Percentiles rank a stretch among this genome's conserved stretches.
Evolutionary conservation across 2,329 filamentous ascomycete genomes (phyloP).

Genomic region (Lizonia empirigonia): DNA sequence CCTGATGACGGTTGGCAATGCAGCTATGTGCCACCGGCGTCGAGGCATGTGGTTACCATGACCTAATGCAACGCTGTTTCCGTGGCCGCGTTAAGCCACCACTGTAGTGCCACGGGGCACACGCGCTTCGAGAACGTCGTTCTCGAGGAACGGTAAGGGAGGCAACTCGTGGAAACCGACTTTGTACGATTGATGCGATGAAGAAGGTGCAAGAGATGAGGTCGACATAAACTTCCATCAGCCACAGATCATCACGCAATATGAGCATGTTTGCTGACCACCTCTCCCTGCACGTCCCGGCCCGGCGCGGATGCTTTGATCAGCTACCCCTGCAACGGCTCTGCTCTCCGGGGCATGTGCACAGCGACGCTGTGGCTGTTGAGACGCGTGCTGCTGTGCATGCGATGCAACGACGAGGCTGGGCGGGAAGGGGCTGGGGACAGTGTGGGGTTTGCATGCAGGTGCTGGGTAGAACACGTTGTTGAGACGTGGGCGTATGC

Average conservation of each 20-base stretch:
- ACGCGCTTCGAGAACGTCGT: conserved; percentile 7
- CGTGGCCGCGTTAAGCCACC: conserved; percentile 6
- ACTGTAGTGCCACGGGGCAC: conserved; percentile 8
- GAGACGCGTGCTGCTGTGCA: not conserved
- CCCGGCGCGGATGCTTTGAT: conserved; percentile 12
- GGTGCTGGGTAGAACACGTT: not conserved
- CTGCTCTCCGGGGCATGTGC: not conserved
- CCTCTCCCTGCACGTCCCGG: conserved; percentile 9
- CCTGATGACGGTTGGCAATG: not conserved
- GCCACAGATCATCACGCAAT: conserved; percentile 14
- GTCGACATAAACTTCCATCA: conserved; percentile 16
- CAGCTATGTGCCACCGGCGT: not conserved
- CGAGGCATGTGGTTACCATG: not conserved
- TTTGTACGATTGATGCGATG: not conserved
- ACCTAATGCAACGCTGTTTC: conserved; percentile 1
- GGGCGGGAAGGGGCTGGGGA: not conserved
- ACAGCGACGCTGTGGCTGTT: conserved; percentile 1
- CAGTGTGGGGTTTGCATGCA: not conserved
- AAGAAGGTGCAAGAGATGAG: conserved; percentile 1
- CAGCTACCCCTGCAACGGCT: not conserved
- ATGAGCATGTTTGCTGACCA: conserved; percentile 12
- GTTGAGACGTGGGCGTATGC: conserved; percentile 11
- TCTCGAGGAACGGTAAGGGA: not conserved
- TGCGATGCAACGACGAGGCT: conserved; percentile 6
- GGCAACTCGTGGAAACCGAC: not conserved